Evolutionary conservation across 2,329 filamentous ascomycete species (phyloP), one percentile per base, ranked within the genome.

Genomic region (Fusarium decemcellulare): DNA sequence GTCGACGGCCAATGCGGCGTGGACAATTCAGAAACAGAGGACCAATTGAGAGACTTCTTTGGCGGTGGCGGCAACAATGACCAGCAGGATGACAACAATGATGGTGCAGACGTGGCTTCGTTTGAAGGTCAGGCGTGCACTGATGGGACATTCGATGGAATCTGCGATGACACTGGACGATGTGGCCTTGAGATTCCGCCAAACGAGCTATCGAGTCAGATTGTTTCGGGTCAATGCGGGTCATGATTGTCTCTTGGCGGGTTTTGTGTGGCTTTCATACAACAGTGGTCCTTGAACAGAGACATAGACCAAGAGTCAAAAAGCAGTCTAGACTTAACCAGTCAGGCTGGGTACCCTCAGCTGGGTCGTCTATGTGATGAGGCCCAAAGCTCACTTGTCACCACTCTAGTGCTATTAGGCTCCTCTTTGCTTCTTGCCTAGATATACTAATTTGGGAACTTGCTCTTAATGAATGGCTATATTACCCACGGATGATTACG

Each of bases 171-270:
- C 36, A 51, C 47, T 3, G 47, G 47, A 3, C 47, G 32, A 37
- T 51, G 47, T 37, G 47, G 32, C n/a, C 34, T 51, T 18, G 32
- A 51, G 16, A 37, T 37, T 27, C 47, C 47, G 32, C 47, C 47
- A 8, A 51, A 51, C 15, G 47, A 51, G 32, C 16, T 51, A 11
- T 51, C 47, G 6, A 51, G 47, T 5, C 47, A 36, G 47, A 23
- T 51, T 36, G 47, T 51, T 6, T 32, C 47, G 15, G 47, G 47
- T 12, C 47, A 51, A 32, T 51, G 47, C 8, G 47, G 32, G 11
- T 51, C 47, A 36, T 51, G 32, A 51, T 34, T 34, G 32, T 34
- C 11, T 5, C 8, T 34, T 34, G 32, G 32, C 18, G 18, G 18
- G 18, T 23, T 23, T 23, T 4, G 18, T 4, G 4, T 23, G 18